phyloP scores from a whole-genome alignment of 1,139 yeast genomes.

The Magnusiomyces fungicola region DNA sequence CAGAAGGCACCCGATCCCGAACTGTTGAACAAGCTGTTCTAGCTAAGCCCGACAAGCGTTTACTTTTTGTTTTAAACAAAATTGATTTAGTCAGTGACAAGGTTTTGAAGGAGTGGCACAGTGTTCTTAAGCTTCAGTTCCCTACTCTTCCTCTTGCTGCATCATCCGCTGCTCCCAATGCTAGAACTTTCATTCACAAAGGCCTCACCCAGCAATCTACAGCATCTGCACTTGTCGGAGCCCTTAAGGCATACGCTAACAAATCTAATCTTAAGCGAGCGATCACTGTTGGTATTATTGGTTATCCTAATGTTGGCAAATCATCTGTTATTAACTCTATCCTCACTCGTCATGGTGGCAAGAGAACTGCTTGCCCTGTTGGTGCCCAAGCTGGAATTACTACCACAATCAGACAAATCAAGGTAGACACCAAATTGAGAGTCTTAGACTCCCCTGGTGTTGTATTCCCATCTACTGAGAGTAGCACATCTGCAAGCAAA shows the following conservation, averaged over 20 bases:
- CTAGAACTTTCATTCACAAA: conserved; percentile 68
- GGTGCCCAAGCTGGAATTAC: conserved; percentile 99
- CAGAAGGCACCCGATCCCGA: conserved; percentile 88
- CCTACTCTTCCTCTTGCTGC: conserved; percentile 84
- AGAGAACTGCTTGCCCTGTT: conserved; percentile 77
- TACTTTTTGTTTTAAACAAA: conserved; percentile 80
- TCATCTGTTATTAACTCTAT: conserved; percentile 90
- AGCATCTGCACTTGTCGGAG: conserved; percentile 64
- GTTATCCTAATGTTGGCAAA: conserved; percentile 94
- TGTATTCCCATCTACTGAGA: conserved; percentile 73
- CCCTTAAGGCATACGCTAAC: conserved; percentile 79
- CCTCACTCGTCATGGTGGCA: conserved; percentile 59
- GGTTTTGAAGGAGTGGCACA: conserved; percentile 77
- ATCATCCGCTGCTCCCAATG: conserved; percentile 46
- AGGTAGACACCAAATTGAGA: conserved; percentile 82
- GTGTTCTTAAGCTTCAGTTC: conserved; percentile 69
- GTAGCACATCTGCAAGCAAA: conserved; percentile 22
- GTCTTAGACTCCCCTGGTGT: conserved; percentile 96
- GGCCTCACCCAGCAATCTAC: conserved; percentile 60
- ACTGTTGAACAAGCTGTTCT: conserved; percentile 87
- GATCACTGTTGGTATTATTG: conserved; percentile 92
- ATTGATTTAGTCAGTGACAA: conserved; percentile 87
- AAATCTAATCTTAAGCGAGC: conserved; percentile 83
- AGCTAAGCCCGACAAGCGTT: conserved; percentile 72
- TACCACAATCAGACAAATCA: conserved; percentile 82